These are phyloP conservation scores for Colletotrichum cuscutae DNA, from an alignment of 2,329 filamentous ascomycete genomes.

Conservation along the genomic window DNA sequence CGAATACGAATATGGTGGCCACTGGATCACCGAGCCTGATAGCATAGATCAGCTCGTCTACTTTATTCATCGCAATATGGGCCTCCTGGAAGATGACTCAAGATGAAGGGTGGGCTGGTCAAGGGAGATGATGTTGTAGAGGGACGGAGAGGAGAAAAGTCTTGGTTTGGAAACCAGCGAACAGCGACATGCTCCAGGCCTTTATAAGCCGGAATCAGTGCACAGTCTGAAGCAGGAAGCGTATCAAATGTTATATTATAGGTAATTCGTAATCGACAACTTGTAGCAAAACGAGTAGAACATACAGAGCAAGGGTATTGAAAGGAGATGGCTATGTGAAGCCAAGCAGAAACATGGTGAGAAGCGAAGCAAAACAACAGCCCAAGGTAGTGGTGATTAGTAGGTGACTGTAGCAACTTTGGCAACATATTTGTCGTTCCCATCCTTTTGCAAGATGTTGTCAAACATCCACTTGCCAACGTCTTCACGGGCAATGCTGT, in stretches of 20 bases:
- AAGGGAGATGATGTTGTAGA: too few species aligned
- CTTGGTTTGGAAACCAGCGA: neutral
- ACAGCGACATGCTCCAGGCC: too few species aligned
- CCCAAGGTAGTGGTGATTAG: neutral
- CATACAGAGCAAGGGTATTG: neutral
- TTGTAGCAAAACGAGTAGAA: too few species aligned
- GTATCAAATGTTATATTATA: neutral
- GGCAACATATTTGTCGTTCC: conserved; percentile 38
- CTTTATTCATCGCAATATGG: conserved; percentile 32
- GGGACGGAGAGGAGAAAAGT: too few species aligned
- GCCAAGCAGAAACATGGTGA: neutral
- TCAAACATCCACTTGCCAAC: conserved; percentile 54
- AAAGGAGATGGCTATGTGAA: too few species aligned
- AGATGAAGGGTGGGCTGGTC: neutral
- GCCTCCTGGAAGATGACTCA: neutral
- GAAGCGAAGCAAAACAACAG: neutral
- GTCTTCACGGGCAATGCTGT: conserved; percentile 52
- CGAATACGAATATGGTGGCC: conserved; percentile 42
- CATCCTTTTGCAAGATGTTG: conserved; percentile 42
- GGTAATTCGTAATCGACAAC: neutral
- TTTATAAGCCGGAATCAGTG: neutral
- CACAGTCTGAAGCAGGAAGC: neutral
- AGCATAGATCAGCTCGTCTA: conserved; percentile 39
- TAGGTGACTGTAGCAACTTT: conserved; percentile 45
- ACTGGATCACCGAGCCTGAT: conserved; percentile 43